These are phyloP conservation scores for Globisporangium recalcitrans DNA, from an alignment of 352 stramenopile genomes.

Conservation along the genomic window DNA sequence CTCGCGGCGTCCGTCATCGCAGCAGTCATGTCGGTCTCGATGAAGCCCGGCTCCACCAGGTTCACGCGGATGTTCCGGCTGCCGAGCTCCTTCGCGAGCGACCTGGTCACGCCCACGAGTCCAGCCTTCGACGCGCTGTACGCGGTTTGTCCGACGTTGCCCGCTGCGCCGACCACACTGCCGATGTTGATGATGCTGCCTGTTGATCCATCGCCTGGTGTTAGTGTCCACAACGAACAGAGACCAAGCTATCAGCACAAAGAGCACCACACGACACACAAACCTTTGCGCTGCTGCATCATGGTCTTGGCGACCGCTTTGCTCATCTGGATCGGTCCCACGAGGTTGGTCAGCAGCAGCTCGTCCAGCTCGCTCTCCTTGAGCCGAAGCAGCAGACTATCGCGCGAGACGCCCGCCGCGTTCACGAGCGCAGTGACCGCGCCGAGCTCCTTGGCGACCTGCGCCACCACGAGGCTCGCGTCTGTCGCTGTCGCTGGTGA, in stretches of 20 bases:
- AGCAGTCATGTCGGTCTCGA: conserved; percentile 78
- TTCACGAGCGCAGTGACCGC: conserved; percentile 64
- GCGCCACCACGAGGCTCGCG: conserved; percentile 33
- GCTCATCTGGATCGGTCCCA: conserved; percentile 64
- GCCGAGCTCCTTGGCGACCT: conserved; percentile 37
- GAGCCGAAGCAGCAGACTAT: conserved; percentile 68
- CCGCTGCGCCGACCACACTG: conserved; percentile 68
- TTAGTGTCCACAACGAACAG: neutral
- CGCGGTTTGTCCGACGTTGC: conserved; percentile 72
- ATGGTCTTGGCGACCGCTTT: conserved; percentile 75
- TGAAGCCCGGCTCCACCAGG: conserved; percentile 83
- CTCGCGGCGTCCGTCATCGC: conserved; percentile 47
- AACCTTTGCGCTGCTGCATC: conserved; percentile 59
- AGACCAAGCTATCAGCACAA: neutral
- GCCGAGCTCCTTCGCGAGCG: conserved; percentile 81
- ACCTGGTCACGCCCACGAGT: conserved; percentile 68
- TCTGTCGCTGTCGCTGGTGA: conserved; percentile 5
- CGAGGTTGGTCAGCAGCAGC: conserved; percentile 69
- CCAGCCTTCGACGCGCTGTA: conserved; percentile 84
- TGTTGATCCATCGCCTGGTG: neutral
- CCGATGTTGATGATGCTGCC: conserved; percentile 83
- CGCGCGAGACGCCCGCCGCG: conserved; percentile 59
- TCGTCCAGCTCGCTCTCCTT: conserved; percentile 56
- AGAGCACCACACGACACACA: too few species aligned
- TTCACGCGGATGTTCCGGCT: conserved; percentile 85